phyloP scores from a whole-genome alignment of 495 filamentous ascomycete genomes.

The Peziza echinospora region DNA sequence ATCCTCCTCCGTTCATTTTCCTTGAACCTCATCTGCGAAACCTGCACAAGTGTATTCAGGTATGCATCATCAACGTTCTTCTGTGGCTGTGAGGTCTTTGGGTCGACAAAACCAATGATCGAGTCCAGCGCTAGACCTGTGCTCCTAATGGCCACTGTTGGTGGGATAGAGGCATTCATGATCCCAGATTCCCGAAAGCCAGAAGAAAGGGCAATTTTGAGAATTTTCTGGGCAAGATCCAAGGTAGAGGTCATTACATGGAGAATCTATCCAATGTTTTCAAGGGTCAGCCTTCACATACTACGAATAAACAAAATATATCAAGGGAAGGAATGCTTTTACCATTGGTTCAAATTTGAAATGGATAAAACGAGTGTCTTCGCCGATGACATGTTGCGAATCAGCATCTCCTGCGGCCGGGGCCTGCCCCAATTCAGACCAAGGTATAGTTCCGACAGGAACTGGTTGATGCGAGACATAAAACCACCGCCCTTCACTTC shows the following conservation, averaged over 20 bases:
- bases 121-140: slow-evolving; percentile 60
- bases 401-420: no score
- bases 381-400: slow-evolving; percentile 2
- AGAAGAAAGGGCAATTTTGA: slow-evolving; percentile 50
- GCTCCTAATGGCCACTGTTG: slow-evolving; percentile 66
- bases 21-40: slow-evolving; percentile 56
- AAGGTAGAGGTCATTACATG: slow-evolving; percentile 60
- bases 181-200: slow-evolving; percentile 84
- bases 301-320: no score
- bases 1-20: slow-evolving; percentile 44
- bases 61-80: slow-evolving; percentile 22
- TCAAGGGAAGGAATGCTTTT: no score
- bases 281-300: not conserved
- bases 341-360: slow-evolving; percentile 95
- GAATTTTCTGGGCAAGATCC: slow-evolving; percentile 44
- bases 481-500: slow-evolving; percentile 59
- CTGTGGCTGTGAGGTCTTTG: slow-evolving; percentile 16
- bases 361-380: slow-evolving; percentile 41
- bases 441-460: no score
- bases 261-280: slow-evolving; percentile 40
- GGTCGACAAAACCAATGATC: slow-evolving; percentile 40
- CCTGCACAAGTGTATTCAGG: slow-evolving; percentile 37
- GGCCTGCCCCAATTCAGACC: no score
- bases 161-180: slow-evolving; percentile 24
- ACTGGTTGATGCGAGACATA: slow-evolving; percentile 70